phyloP scores from a whole-genome alignment of 306 rosid species.

The Arachis stenosperma region DNA sequence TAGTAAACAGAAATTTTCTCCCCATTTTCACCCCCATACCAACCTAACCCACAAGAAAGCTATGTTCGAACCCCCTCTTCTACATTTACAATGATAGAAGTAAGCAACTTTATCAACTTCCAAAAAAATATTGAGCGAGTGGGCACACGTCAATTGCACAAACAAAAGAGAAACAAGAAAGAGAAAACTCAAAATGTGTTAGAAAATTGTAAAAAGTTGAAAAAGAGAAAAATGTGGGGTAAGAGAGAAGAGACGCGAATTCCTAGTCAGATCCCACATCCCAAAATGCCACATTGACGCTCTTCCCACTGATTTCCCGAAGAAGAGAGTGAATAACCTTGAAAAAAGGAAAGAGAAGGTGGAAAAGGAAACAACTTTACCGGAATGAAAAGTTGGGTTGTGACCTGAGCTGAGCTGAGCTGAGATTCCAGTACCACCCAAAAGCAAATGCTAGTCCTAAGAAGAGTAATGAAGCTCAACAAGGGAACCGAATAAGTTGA shows the following conservation, averaged over 20 bases:
- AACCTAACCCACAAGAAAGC: slow-evolving; percentile 5
- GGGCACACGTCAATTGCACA: slow-evolving; percentile 40
- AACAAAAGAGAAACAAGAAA: slow-evolving; percentile 34
- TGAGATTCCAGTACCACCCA: slow-evolving; percentile 12
- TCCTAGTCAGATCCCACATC: slow-evolving; percentile 44
- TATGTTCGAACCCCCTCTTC: slow-evolving; percentile 28
- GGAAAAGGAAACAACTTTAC: slow-evolving; percentile 46
- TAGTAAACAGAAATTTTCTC: slow-evolving; percentile 22
- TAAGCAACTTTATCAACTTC: slow-evolving; percentile 41
- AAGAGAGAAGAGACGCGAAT: slow-evolving; percentile 29
- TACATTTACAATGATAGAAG: slow-evolving; percentile 38
- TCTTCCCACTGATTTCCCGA: background rate
- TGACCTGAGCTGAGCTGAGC: background rate
- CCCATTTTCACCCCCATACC: background rate
- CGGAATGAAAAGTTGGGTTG: slow-evolving; percentile 40
- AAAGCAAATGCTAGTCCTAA: slow-evolving; percentile 34
- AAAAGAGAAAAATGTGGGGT: slow-evolving; percentile 46
- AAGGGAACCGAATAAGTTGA: slow-evolving; percentile 1
- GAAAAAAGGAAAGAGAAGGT: slow-evolving; percentile 12
- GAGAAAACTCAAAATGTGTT: slow-evolving; percentile 3
- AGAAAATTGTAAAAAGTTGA: slow-evolving; percentile 27
- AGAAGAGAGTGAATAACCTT: slow-evolving; percentile 23
- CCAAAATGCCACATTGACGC: slow-evolving; percentile 34
- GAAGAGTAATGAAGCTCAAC: slow-evolving; percentile 7
- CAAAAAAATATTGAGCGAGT: slow-evolving; percentile 40